Evolutionary conservation across 306 rosid genomes (phyloP).

Genomic region (Cicer pinnatifidum): DNA sequence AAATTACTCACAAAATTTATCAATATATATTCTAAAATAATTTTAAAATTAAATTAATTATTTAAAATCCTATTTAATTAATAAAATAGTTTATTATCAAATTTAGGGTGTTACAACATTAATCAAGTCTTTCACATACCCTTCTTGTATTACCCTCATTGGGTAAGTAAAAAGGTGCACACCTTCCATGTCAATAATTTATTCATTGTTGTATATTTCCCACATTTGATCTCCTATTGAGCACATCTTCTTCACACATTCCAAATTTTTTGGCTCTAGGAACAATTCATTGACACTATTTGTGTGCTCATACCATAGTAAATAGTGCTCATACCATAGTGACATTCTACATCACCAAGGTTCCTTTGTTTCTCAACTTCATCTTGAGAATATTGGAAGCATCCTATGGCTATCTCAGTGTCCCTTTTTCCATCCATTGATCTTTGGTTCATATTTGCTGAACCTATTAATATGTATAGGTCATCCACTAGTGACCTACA

Average conservation of each 20-base stretch:
- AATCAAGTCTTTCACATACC: conserved; percentile 54
- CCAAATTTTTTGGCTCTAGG: conserved; percentile 52
- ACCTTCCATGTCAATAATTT: conserved; percentile 72
- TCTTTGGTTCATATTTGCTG: conserved; percentile 92
- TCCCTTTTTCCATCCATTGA: conserved; percentile 95
- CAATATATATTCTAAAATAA: too few relatives aligned
- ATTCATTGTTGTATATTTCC: conserved; percentile 61
- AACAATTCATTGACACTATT: conserved; percentile 43
- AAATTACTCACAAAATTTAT: too few relatives aligned
- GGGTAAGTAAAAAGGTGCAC: conserved; percentile 80
- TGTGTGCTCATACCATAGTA: conserved; percentile 84
- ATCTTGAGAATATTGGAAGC: conserved; percentile 57
- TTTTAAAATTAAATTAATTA: too few relatives aligned
- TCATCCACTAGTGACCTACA: conserved; percentile 74
- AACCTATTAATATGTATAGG: conserved; percentile 80
- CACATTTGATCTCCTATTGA: conserved; percentile 72
- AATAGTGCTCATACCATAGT: conserved; percentile 79
- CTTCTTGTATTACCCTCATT: conserved; percentile 55
- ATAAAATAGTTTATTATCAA: too few relatives aligned
- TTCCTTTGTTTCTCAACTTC: conserved; percentile 37
- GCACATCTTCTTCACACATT: conserved; percentile 50
- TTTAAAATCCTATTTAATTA: too few relatives aligned
- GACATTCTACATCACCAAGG: conserved; percentile 64
- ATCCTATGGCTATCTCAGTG: conserved; percentile 91
- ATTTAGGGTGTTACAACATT: too few relatives aligned